Base-by-base conservation (phyloP, 192 early-diverging fungal species). In the Coemansia sp. region DNA sequence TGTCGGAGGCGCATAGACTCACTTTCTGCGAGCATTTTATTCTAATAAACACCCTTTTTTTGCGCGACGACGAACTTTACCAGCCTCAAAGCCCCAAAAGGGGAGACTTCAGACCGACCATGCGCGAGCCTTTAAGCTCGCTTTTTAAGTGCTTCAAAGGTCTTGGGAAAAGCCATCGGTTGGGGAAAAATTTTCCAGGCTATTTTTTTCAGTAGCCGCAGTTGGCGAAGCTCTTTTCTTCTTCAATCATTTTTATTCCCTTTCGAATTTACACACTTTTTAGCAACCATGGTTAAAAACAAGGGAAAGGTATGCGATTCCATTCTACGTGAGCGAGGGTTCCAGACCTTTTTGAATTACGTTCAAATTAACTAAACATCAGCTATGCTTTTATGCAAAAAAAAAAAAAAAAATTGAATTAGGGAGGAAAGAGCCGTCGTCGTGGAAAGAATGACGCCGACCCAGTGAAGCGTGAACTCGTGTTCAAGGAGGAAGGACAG, bases 401-500 rank as follows among this genome's bases (percentile, higher is more conserved):
- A 36, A 36, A n/a, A n/a, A n/a, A n/a, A n/a, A 27, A 27, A 5
- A 36, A 36, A 4, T 1, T 15, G 21, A 29, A 59, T 46, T 83
- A 84, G 92, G 92, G 92, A 86, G 92, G 92, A 78, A 94, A 93
- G 80, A 91, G 88, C 75, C 86, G 90, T 85, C 88, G 90, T 85
- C 90, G 94, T 84, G 96, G 97, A 89, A 99, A 98, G 92, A 94
- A 94, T 85, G 95, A 97, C 76, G 94, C 94, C 68, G 87, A 86
- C 63, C 34, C 15, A 12, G 93, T 94, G 62, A 99, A 99, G 89
- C 90, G 97, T 70, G 97, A 99, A 80, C 85, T 99, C 64, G 87
- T 94, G 60, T 97, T 99, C 85, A 96, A 95, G 78, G 95, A 95
- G 82, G 95, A 98, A 74, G 94, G 93, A 36, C 97, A 99, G 86